phyloP scores from a whole-genome alignment of 2,329 filamentous ascomycete genomes.

The Sarocladium brachiariae region DNA sequence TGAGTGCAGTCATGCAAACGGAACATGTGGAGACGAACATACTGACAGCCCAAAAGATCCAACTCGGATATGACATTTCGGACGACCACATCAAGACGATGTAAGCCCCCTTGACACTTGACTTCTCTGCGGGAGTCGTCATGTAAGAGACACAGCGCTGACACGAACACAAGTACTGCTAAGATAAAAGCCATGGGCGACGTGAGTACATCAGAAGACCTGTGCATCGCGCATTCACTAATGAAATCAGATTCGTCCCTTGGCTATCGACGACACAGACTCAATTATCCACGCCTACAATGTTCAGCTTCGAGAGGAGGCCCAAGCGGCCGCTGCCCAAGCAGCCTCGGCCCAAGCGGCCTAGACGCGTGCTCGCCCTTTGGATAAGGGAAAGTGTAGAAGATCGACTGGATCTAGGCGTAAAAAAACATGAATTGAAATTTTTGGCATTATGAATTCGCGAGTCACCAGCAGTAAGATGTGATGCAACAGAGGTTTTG shows the following conservation, averaged over 20 bases:
- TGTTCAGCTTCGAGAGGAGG: background rate
- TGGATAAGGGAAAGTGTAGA: background rate
- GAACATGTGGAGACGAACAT: background rate
- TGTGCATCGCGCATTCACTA: background rate
- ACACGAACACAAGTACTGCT: background rate
- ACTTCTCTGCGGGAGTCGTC: background rate
- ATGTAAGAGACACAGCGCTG: background rate
- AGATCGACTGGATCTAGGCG: background rate
- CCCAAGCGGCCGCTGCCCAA: background rate
- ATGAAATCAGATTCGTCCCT: background rate
- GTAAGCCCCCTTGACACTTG: background rate
- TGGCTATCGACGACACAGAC: constrained; percentile 9
- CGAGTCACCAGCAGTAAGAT: background rate
- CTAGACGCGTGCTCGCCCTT: background rate
- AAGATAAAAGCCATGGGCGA: constrained; percentile 7
- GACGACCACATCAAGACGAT: constrained; percentile 9
- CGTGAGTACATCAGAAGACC: background rate
- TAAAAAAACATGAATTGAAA: background rate
- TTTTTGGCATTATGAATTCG: background rate
- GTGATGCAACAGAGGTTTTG: background rate
- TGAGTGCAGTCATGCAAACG: background rate
- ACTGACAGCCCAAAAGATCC: background rate
- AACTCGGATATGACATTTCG: constrained; percentile 4
- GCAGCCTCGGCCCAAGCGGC: background rate
- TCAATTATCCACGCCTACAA: constrained; percentile 10